phyloP scores from a whole-genome alignment of 2,329 filamentous ascomycete species.

The Zalaria sp. region DNA sequence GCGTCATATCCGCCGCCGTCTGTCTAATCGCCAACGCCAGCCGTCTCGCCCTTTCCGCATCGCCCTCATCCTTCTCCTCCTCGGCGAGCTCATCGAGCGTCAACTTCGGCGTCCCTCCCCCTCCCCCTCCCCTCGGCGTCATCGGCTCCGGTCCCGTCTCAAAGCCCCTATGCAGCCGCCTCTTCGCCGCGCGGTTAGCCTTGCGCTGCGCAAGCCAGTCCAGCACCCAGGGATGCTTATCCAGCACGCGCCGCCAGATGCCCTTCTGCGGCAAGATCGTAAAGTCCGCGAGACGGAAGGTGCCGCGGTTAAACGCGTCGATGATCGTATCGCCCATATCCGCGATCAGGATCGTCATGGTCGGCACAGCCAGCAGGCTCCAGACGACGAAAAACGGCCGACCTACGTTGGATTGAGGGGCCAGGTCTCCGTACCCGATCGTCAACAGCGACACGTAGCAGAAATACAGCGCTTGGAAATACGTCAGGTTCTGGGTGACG shows the following conservation, averaged over 20 bases:
- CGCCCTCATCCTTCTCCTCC: conserved; percentile 28
- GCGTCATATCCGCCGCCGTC: conserved; percentile 49
- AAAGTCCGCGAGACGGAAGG: conserved; percentile 47
- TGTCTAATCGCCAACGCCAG: conserved; percentile 57
- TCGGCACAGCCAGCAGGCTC: conserved; percentile 73
- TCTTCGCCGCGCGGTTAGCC: conserved; percentile 10
- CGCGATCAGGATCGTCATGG: conserved; percentile 74
- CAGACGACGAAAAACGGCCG: conserved; percentile 88
- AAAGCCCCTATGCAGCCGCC: conserved; percentile 35
- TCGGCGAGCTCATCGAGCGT: conserved; percentile 31
- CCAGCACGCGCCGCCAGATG: conserved; percentile 37
- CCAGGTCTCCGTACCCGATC: conserved; percentile 73
- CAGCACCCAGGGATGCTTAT: conserved; percentile 30
- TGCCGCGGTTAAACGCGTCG: conserved; percentile 46
- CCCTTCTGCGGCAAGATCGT: conserved; percentile 50
- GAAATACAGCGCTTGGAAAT: conserved; percentile 77
- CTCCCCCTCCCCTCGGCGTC: conserved; percentile 6
- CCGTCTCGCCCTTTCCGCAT: conserved; percentile 45
- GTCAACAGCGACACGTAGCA: conserved; percentile 72
- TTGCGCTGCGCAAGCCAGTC: conserved; percentile 22
- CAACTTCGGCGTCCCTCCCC: conserved; percentile 1
- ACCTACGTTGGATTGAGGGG: conserved; percentile 62
- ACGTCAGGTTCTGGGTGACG: conserved; percentile 44
- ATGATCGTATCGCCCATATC: conserved; percentile 78
- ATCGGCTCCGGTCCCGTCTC: conserved; percentile 22